A percentile compares a stretch with the other conserved stretches of the same genome.
phyloP scores from a whole-genome alignment of 2,329 filamentous ascomycete genomes.

The Trichophyton benhamiae region DNA sequence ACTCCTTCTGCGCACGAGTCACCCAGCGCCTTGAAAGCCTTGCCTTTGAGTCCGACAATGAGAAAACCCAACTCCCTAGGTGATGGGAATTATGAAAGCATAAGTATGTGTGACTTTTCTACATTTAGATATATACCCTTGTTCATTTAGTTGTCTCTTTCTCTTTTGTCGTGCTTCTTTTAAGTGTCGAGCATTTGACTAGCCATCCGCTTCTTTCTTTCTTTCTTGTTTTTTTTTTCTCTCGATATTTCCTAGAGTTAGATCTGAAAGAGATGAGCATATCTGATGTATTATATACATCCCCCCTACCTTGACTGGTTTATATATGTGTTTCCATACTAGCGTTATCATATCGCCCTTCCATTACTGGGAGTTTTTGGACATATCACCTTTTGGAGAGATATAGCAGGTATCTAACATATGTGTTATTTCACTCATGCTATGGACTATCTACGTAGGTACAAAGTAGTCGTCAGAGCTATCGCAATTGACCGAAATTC shows the following conservation, averaged over 20 bases:
- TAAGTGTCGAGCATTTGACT: not conserved
- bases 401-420: not conserved
- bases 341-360: not conserved
- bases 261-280: not conserved
- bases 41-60: slow-evolving; percentile 34
- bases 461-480: too few species aligned
- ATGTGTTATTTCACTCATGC: not conserved
- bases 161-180: not conserved
- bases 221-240: not conserved
- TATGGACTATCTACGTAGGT: too few species aligned
- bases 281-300: not conserved
- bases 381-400: not conserved
- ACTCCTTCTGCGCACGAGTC: slow-evolving; percentile 38
- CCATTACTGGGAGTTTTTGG: not conserved
- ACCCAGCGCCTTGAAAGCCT: slow-evolving; percentile 38
- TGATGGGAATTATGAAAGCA: not conserved
- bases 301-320: not conserved
- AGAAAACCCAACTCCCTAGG: slow-evolving; percentile 20
- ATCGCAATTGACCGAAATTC: too few species aligned
- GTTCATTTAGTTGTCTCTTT: not conserved
- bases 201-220: not conserved
- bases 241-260: not conserved
- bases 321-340: not conserved
- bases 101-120: not conserved
- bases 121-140: not conserved